Percentiles rank a stretch among this genome's conserved stretches.
These are phyloP conservation scores for Barnettozyma vustinii DNA, from an alignment of 805 yeast genomes.

Conservation along the genomic window DNA sequence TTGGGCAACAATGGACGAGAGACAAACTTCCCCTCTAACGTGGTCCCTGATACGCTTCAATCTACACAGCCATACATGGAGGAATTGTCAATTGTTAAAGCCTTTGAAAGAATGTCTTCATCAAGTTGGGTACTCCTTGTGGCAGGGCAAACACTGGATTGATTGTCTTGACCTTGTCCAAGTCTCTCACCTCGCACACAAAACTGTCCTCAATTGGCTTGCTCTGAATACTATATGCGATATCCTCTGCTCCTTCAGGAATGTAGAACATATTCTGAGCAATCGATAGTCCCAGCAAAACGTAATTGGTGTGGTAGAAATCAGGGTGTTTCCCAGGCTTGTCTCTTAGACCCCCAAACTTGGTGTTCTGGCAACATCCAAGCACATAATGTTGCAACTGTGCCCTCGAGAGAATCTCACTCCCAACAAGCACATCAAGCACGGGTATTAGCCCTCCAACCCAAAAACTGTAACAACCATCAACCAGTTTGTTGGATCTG, in stretches of 20 bases:
- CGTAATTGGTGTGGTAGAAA: conserved; percentile 87
- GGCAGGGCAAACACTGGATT: conserved; percentile 63
- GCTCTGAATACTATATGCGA: conserved; percentile 5
- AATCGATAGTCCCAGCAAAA: conserved; percentile 59
- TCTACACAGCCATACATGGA: neutral
- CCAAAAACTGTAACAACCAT: conserved; percentile 96
- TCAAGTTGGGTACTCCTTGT: conserved; percentile 31
- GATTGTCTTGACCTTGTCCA: conserved; percentile 27
- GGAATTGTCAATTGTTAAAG: neutral
- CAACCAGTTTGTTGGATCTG: conserved; percentile 87
- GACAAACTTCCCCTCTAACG: neutral
- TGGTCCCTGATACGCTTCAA: too few relatives aligned
- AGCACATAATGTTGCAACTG: conserved; percentile 62
- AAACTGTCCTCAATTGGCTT: conserved; percentile 7
- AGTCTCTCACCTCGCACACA: conserved; percentile 16
- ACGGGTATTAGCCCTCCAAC: conserved; percentile 74
- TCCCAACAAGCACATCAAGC: conserved; percentile 45
- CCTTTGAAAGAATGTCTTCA: conserved; percentile 13
- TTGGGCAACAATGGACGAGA: neutral
- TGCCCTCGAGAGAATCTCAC: conserved; percentile 43
- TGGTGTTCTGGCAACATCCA: conserved; percentile 62
- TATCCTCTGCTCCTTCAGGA: neutral
- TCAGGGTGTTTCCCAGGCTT: conserved; percentile 82
- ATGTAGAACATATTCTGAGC: conserved; percentile 17
- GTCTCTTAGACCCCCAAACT: conserved; percentile 74